Conservation (phyloP, 192 early-diverging fungal genomes). For the Oehlia diaphana region DNA sequence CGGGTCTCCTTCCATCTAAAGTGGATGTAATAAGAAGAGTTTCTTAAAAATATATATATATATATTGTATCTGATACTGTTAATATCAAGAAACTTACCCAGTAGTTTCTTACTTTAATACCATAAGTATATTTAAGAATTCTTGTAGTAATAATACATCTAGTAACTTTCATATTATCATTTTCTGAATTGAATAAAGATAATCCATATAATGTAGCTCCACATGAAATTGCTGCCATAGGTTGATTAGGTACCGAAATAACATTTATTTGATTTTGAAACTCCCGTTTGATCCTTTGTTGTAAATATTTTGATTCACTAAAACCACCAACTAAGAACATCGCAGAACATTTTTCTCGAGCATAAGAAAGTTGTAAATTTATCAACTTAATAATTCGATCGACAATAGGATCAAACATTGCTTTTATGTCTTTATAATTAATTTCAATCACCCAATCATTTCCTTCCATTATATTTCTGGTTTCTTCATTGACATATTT, state of each 20-base stretch:
- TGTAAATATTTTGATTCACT: constrained; percentile 4
- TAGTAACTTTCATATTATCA: too few relatives aligned
- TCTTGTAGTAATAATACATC: neutral
- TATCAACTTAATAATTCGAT: constrained; percentile 31
- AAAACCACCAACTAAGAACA: constrained; percentile 37
- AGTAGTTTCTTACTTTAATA: neutral
- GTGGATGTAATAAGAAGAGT: too few relatives aligned
- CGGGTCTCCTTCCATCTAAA: neutral
- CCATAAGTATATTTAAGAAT: neutral
- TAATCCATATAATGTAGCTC: neutral
- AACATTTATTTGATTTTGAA: constrained; percentile 21
- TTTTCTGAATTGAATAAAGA: neutral
- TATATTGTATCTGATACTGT: too few relatives aligned
- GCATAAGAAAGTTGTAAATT: too few relatives aligned
- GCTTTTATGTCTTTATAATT: constrained; percentile 40
- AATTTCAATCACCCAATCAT: constrained; percentile 35
- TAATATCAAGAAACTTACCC: neutral
- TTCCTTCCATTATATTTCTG: too few relatives aligned
- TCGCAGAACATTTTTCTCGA: neutral
- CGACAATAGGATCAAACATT: constrained; percentile 38
- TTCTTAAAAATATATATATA: too few relatives aligned
- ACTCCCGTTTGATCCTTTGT: constrained; percentile 37
- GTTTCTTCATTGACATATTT: too few relatives aligned
- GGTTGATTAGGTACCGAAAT: constrained; percentile 34
- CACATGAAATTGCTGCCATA: constrained; percentile 23